Conservation (phyloP, 768 basidiomycete species). For the Leccinum imitatum region DNA sequence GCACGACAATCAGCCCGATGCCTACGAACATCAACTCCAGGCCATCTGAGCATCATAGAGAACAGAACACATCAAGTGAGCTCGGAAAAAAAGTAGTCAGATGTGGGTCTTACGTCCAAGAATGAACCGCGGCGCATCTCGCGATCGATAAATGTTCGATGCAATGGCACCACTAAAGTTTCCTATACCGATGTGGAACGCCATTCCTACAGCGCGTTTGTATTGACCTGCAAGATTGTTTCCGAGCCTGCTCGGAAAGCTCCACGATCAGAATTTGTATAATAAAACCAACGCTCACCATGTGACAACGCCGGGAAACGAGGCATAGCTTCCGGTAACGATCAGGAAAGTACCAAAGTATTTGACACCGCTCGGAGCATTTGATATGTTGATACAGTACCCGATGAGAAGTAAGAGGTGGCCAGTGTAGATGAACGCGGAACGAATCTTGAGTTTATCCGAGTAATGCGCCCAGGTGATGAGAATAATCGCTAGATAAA, state of each 20-base stretch:
- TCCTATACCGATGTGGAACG: constrained; percentile 51
- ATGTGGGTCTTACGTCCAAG: background rate
- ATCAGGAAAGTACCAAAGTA: constrained; percentile 74
- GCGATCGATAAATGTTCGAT: constrained; percentile 57
- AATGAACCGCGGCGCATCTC: constrained; percentile 37
- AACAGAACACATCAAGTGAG: background rate
- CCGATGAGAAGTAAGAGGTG: constrained; percentile 54
- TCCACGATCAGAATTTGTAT: background rate
- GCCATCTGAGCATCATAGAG: background rate
- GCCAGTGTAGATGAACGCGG: constrained; percentile 56
- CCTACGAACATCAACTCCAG: background rate
- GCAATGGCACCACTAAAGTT: constrained; percentile 67
- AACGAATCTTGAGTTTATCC: constrained; percentile 56
- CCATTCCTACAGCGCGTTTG: constrained; percentile 69
- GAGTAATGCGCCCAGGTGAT: constrained; percentile 56
- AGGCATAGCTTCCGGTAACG: constrained; percentile 56
- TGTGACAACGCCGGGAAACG: constrained; percentile 57
- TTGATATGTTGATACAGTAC: constrained; percentile 62
- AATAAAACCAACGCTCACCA: constrained; percentile 44
- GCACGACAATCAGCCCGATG: background rate
- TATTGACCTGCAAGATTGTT: constrained; percentile 61
- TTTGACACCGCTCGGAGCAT: constrained; percentile 51
- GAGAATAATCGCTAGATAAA: constrained; percentile 46
- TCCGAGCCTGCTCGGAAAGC: constrained; percentile 45
- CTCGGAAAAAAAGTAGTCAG: background rate